Percentiles rank a stretch among this genome's conserved stretches.
These are phyloP conservation scores for Cercospora zeae-maydis DNA, from an alignment of 2,329 filamentous ascomycete species.

Conservation along the genomic window DNA sequence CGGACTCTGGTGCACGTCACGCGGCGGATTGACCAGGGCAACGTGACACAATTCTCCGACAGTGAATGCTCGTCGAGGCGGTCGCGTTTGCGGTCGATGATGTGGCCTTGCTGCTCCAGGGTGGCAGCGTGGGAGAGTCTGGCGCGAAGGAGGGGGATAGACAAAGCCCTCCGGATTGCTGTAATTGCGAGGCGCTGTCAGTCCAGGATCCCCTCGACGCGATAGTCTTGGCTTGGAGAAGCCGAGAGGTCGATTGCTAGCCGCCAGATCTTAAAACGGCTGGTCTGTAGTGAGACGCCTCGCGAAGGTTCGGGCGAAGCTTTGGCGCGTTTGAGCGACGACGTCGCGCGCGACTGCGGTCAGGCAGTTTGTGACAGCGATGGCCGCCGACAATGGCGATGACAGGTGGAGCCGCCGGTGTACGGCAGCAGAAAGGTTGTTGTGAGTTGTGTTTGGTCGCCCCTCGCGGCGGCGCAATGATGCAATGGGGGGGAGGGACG, in stretches of 20 bases:
- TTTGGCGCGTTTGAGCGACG: background rate
- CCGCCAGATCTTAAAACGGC: constrained; percentile 13
- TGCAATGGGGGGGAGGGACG: constrained; percentile 3
- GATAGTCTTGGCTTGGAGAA: background rate
- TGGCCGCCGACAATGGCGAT: constrained; percentile 4
- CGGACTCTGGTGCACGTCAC: constrained; percentile 11
- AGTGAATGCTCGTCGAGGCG: constrained; percentile 2
- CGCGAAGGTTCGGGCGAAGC: background rate
- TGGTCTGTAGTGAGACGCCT: constrained; percentile 12
- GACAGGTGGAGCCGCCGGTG: background rate
- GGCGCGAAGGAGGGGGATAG: background rate
- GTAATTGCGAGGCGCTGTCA: constrained; percentile 18
- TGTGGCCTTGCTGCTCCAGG: background rate
- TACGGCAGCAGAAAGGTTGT: background rate
- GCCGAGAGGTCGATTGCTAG: constrained; percentile 9
- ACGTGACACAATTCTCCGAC: constrained; percentile 12
- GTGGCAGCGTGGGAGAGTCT: background rate
- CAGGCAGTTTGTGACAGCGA: background rate
- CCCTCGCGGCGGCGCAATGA: constrained; percentile 7
- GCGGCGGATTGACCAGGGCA: constrained; percentile 2
- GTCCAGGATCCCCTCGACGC: constrained; percentile 12
- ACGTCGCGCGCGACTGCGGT: constrained; percentile 12
- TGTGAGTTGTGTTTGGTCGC: constrained; percentile 2
- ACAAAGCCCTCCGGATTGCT: constrained; percentile 7
- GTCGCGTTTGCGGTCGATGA: constrained; percentile 8